Percentiles rank a stretch among this genome's conserved stretches.
Evolutionary conservation across 176 grass and related monocot species (phyloP).

Genomic region (Elaeis guineensis): DNA sequence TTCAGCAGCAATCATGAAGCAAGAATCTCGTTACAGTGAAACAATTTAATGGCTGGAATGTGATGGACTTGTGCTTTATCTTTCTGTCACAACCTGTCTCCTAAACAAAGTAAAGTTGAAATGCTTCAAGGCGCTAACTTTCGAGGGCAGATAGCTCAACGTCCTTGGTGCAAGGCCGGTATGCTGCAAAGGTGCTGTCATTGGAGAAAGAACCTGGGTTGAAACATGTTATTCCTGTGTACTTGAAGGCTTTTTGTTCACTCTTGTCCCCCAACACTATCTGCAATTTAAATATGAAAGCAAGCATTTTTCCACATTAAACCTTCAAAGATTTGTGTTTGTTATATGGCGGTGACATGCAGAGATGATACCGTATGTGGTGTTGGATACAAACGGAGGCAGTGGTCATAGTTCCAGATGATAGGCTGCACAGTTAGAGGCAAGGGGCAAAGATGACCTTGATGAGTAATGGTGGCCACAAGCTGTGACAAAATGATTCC

Average conservation of each 20-base stretch:
- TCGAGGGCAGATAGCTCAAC: conserved; percentile 88
- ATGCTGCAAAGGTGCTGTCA: conserved; percentile 79
- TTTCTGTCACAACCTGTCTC: neutral
- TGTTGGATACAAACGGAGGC: conserved; percentile 84
- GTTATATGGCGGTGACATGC: neutral
- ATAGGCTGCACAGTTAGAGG: conserved; percentile 90
- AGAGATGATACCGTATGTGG: conserved; percentile 60
- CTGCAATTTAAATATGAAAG: conserved; percentile 27
- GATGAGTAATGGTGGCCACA: conserved; percentile 91
- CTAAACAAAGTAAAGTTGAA: neutral
- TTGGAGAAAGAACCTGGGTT: conserved; percentile 89
- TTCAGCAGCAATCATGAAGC: too few relatives aligned
- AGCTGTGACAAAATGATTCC: conserved; percentile 44
- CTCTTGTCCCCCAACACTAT: conserved; percentile 90
- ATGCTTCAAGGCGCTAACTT: conserved; percentile 21
- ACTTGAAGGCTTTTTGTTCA: conserved; percentile 96
- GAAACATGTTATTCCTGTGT: conserved; percentile 93
- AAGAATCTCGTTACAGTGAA: too few relatives aligned
- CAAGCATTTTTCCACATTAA: too few relatives aligned
- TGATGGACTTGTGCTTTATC: too few relatives aligned
- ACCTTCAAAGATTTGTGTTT: too few relatives aligned
- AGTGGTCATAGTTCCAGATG: conserved; percentile 99
- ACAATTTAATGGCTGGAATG: too few relatives aligned
- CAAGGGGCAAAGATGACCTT: conserved; percentile 96
- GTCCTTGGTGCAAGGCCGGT: conserved; percentile 86